Evolutionary conservation across 768 basidiomycete species (phyloP), one percentile per base, ranked within the genome.

Genomic region (Heimioporus sp.): DNA sequence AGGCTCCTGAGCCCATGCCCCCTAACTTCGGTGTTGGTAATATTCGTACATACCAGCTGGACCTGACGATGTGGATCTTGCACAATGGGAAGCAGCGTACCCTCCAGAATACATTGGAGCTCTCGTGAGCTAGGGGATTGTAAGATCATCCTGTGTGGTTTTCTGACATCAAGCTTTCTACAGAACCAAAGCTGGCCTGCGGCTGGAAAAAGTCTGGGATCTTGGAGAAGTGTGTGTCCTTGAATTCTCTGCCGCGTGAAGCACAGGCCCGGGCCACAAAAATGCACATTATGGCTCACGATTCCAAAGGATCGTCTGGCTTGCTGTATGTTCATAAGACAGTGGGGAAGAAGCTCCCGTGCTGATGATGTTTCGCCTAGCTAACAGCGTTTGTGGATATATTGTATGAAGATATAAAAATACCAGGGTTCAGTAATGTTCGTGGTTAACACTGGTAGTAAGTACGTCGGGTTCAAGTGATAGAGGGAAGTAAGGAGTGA

Each of bases 71-170:
- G 70, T 60, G 52, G 54, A 41, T 67, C 12, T 4, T 61, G 4
- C 59, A 64, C 48, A 72, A 73, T 43, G 65, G 61, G 17, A 64
- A 63, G 56, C 69, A 74, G 21, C 68, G 69, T n/a, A 70, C 64
- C 12, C 42, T 72, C 30, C 56, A 61, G 20, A 59, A 66, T 15
- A 63, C 54, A 11, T 51, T 68, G 34, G 48, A 59, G 24, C 56
- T 72, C 16, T 49, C 62, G 71, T 72, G 38, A 59, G 65, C 38
- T 6, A 10, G 34, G 32, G 15, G 12, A 7, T 35, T 17, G 4
- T 1, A 37, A 9, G 16, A 19, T 28, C 35, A 12, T 30, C 19
- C 5, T 28, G n/a, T 40, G 31, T 12, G n/a, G 9, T n/a, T n/a
- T 5, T 34, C 52, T 60, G 35, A 67, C 12, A 12, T 6, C 16